Evolutionary conservation across 2,329 filamentous ascomycete genomes (phyloP).

Genomic region (Fusarium beomiforme): DNA sequence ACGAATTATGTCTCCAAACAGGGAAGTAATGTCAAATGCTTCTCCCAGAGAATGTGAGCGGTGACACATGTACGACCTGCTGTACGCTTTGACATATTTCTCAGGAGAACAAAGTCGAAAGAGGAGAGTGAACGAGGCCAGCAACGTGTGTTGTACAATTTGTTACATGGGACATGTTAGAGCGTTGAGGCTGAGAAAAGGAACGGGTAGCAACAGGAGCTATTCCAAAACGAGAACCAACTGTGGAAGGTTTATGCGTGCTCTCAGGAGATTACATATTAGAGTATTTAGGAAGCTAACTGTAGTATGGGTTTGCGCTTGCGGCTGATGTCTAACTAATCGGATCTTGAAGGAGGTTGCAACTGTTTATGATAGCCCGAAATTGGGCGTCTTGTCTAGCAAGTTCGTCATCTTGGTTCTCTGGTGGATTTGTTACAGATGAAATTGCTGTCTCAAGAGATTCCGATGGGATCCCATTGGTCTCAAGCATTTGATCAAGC

Average conservation of each 20-base stretch:
- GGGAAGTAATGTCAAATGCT: neutral
- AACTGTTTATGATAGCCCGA: conserved; percentile 57
- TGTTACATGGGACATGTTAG: conserved; percentile 21
- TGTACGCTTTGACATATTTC: conserved; percentile 15
- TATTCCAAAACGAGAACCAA: conserved; percentile 18
- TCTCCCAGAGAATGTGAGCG: conserved; percentile 15
- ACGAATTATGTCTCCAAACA: conserved; percentile 2
- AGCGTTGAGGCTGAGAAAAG: conserved; percentile 33
- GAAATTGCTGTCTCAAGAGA: conserved; percentile 61
- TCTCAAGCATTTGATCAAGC: conserved; percentile 57
- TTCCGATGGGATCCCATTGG: conserved; percentile 58
- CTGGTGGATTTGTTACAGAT: conserved; percentile 51
- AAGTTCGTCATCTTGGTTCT: conserved; percentile 29
- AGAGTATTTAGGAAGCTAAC: neutral
- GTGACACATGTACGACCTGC: conserved; percentile 16
- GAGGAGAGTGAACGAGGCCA: conserved; percentile 15
- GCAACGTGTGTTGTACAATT: conserved; percentile 19
- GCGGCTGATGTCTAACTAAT: conserved; percentile 12
- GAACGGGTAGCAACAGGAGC: conserved; percentile 23
- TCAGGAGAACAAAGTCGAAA: neutral
- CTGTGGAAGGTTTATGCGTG: neutral
- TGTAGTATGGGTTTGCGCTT: conserved; percentile 17
- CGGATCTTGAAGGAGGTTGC: conserved; percentile 45
- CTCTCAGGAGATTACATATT: conserved; percentile 26
- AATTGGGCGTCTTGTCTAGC: conserved; percentile 56